A percentile compares a stretch with the other conserved stretches of the same genome.
phyloP scores from a whole-genome alignment of 2,329 filamentous ascomycete genomes.

The Aspergillus ruber region DNA sequence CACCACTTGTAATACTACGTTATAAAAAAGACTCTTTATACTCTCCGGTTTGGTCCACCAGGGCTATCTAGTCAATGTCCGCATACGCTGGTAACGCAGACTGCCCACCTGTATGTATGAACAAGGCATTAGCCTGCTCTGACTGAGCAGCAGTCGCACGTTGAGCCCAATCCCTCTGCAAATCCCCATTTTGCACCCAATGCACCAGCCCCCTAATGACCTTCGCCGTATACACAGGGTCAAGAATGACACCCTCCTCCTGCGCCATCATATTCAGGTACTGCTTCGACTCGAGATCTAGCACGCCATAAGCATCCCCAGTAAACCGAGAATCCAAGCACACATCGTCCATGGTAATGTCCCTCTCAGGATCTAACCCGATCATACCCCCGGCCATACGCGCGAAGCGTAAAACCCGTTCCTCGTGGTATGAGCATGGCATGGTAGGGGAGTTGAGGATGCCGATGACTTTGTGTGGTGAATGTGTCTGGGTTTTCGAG shows the following conservation, averaged over 20 bases:
- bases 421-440: slow-evolving; percentile 22
- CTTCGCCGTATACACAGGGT: slow-evolving; percentile 33
- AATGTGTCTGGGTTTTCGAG: not conserved
- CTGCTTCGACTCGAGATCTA: slow-evolving; percentile 20
- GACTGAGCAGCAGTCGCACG: not conserved
- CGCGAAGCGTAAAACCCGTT: slow-evolving; percentile 24
- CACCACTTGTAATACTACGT: slow-evolving; percentile 23
- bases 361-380: slow-evolving; percentile 19
- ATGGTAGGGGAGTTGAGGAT: slow-evolving; percentile 29
- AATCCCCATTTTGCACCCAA: slow-evolving; percentile 17
- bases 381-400: slow-evolving; percentile 19
- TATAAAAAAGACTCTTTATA: slow-evolving; percentile 13
- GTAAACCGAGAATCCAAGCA: slow-evolving; percentile 26
- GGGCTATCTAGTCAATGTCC: slow-evolving; percentile 8
- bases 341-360: slow-evolving; percentile 25
- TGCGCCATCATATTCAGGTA: slow-evolving; percentile 19
- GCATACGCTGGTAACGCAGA: slow-evolving; percentile 27
- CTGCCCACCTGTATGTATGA: slow-evolving; percentile 34
- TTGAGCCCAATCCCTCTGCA: slow-evolving; percentile 8
- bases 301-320: slow-evolving; percentile 25
- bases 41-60: slow-evolving; percentile 8
- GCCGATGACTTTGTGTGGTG: slow-evolving; percentile 22
- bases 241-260: slow-evolving; percentile 23
- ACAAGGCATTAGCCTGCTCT: slow-evolving; percentile 22
- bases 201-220: slow-evolving; percentile 23